Evolutionary conservation across 129 eudicot species (phyloP).

Genomic region (Lactuca sativa): DNA sequence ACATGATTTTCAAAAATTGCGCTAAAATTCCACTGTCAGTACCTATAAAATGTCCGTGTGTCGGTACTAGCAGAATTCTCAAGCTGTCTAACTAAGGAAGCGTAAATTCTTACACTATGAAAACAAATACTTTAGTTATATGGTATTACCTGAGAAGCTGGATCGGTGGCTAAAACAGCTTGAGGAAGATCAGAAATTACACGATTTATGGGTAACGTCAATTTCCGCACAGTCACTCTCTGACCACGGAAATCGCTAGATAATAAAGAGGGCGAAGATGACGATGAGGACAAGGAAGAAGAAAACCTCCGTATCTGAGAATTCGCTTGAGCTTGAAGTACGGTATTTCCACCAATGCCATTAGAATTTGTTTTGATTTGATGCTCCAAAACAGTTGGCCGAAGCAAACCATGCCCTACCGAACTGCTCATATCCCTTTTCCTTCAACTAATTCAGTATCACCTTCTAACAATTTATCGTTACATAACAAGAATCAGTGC

Average conservation of each 20-base stretch:
- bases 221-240: constrained; percentile 37
- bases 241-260: constrained; percentile 47
- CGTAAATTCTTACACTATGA: not conserved
- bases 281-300: not conserved
- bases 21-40: not conserved
- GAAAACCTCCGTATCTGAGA: constrained; percentile 41
- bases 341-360: constrained; percentile 43
- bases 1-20: not conserved
- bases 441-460: constrained; percentile 12
- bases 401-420: constrained; percentile 59
- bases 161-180: constrained; percentile 68
- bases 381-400: constrained; percentile 53
- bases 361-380: constrained; percentile 49
- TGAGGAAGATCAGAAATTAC: constrained; percentile 31
- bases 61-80: not conserved
- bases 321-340: constrained; percentile 49
- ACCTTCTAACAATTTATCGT: constrained; percentile 22
- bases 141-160: constrained; percentile 57
- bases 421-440: constrained; percentile 63
- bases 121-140: not conserved
- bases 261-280: constrained; percentile 34
- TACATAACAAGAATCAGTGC: constrained; percentile 13
- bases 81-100: not conserved
- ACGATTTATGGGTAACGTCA: constrained; percentile 41
- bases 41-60: not conserved